Evolutionary conservation across 805 yeast species (phyloP).

Genomic region (Brettanomyces sp.): DNA sequence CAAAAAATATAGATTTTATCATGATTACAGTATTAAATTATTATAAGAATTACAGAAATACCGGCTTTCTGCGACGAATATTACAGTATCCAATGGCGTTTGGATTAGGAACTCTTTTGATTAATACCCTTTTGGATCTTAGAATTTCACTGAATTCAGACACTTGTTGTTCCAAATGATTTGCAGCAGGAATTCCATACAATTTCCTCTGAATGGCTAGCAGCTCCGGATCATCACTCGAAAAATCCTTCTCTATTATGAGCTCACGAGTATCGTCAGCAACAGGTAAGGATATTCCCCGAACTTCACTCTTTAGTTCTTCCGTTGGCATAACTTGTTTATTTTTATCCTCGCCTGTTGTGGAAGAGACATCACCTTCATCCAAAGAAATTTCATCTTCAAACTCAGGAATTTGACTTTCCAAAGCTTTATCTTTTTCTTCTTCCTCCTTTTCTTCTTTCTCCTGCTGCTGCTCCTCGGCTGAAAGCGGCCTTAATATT

Average conservation of each 20-base stretch:
- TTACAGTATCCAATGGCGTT: conserved; percentile 38
- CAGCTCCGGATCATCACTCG: conserved; percentile 29
- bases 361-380: neutral
- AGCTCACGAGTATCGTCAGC: conserved; percentile 13
- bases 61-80: conserved; percentile 35
- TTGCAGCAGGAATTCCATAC: conserved; percentile 16
- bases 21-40: neutral
- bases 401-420: conserved; percentile 2
- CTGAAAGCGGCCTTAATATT: conserved; percentile 4
- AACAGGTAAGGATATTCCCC: neutral
- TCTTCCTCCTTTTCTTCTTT: conserved; percentile 2
- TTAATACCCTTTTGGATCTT: conserved; percentile 30
- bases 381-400: conserved; percentile 7
- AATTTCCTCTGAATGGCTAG: conserved; percentile 24
- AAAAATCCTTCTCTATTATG: conserved; percentile 21
- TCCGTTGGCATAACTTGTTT: neutral
- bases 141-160: conserved; percentile 20
- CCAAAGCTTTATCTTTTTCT: conserved; percentile 1
- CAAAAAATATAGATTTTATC: neutral
- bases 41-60: conserved; percentile 8
- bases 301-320: neutral
- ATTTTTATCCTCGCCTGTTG: neutral
- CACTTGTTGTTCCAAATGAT: conserved; percentile 19
- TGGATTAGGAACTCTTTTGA: conserved; percentile 38
- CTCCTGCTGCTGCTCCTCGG: conserved; percentile 3